Base-by-base conservation (phyloP, 2,329 filamentous ascomycete genomes). In the Cercospora sp. region DNA sequence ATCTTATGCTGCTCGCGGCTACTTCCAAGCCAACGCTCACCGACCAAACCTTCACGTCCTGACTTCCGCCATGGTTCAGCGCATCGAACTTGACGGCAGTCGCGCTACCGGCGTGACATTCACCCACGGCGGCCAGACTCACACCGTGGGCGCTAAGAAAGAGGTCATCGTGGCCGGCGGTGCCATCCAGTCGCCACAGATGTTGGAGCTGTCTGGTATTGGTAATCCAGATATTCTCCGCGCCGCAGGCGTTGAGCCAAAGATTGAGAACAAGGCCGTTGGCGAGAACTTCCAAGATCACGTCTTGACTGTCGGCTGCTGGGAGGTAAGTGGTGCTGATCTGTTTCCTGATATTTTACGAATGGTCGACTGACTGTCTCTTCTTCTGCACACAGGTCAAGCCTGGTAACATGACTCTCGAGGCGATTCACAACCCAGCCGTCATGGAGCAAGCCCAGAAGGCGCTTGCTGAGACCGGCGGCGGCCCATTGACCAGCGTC, bases 141-240 rank as follows among this genome's bases (percentile, higher is more conserved):
- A 80, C 61, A 73, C 74, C 4, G 76, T 81, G 3, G 80, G 70
- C 9, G 79, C 73, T 70, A 75, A 72, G 26, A 75, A 76, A 62
- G 88, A 90, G 71, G 82, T 89, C 10, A 83, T 91, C 43, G 76
- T 91, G 2, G 84, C 85, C 4, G 87, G 87, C 0, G 89, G 89
- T 0, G 84, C 82, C 30, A 79, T 86, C 49, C 83, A 85, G 74
- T 88, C 85, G 9, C 88, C 84, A 5, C 87, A 85, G 76, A 79
- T 88, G 16, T 82, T 86, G n/a, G 88, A 90, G 70, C 79, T 89
- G 1, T 89, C 87, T 0, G 88, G 88, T 0, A 82, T 90, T 45
- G 88, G 88, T 3, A 79, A 82, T 57, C 77, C 79, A 3, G 74
- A 79, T 0, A 72, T 85, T 18, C 78, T 86, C 34, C 65, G 66